phyloP scores from a whole-genome alignment of 140 eudicot genomes.

The Anethum foeniculum region DNA sequence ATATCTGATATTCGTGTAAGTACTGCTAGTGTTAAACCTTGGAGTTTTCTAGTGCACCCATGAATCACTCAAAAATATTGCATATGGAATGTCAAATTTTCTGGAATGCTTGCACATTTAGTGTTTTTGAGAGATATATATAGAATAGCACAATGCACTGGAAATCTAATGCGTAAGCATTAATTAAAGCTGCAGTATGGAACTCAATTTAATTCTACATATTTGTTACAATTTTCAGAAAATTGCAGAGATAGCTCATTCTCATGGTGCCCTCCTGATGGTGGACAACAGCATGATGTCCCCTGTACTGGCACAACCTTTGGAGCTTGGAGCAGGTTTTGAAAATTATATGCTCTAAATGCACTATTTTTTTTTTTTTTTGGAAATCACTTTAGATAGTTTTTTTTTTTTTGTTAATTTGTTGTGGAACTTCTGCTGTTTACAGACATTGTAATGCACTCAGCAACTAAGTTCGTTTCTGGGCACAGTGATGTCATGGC shows the following conservation, averaged over 20 bases:
- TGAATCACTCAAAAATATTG: not conserved
- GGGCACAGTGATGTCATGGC: slow-evolving; percentile 99
- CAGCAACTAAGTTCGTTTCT: slow-evolving; percentile 88
- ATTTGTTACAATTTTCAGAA: slow-evolving; percentile 32
- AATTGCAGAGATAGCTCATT: slow-evolving; percentile 87
- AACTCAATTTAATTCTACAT: not conserved
- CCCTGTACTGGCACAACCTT: slow-evolving; percentile 80
- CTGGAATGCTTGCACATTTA: not conserved
- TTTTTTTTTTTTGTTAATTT: not conserved
- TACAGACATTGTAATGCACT: slow-evolving; percentile 93
- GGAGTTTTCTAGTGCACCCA: not conserved
- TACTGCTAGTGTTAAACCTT: not conserved
- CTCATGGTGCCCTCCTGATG: slow-evolving; percentile 74
- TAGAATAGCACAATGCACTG: not conserved
- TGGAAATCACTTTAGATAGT: not conserved
- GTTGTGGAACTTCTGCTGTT: not conserved
- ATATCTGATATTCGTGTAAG: slow-evolving; percentile 88
- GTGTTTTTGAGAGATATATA: not conserved
- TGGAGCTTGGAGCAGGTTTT: slow-evolving; percentile 94
- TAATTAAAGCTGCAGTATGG: not conserved
- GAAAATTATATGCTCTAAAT: not conserved
- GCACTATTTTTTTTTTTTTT: not conserved
- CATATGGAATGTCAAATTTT: not conserved
- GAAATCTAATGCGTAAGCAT: not conserved
- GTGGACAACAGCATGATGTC: slow-evolving; percentile 98